Evolutionary conservation across 148 eudicot species (phyloP).

Genomic region (Beta vulgaris): DNA sequence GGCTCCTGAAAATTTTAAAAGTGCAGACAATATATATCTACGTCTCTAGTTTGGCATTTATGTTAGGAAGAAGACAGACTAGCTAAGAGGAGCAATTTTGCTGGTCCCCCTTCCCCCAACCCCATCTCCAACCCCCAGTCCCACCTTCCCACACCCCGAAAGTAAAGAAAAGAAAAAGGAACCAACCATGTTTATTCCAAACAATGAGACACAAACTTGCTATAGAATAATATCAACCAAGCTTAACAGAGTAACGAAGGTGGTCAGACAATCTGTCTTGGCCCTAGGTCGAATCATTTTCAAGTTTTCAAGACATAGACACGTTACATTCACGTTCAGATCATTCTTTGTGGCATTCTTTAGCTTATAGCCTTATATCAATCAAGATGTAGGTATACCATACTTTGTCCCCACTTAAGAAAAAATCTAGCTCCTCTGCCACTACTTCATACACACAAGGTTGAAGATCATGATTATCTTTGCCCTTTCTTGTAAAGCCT

Average conservation of each 20-base stretch:
- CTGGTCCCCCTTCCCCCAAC: conserved; percentile 3
- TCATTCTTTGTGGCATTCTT: not conserved
- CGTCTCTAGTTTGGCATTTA: not conserved
- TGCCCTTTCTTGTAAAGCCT: not conserved
- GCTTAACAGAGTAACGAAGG: not conserved
- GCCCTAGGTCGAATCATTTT: not conserved
- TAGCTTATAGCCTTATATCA: not conserved
- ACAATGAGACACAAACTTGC: conserved; percentile 1
- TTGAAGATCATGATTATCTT: not conserved
- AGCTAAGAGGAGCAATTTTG: not conserved
- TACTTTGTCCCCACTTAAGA: not conserved
- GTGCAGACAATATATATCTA: not conserved
- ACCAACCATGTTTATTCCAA: not conserved
- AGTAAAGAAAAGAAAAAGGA: not conserved
- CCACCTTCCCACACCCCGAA: too few relatives aligned
- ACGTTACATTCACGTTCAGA: not conserved
- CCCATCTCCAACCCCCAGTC: too few relatives aligned
- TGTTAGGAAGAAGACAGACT: conserved; percentile 3
- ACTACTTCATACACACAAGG: conserved; percentile 1
- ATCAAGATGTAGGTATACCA: not conserved
- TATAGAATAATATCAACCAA: not conserved
- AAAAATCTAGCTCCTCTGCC: not conserved
- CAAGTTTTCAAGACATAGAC: not conserved
- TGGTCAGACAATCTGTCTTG: not conserved
- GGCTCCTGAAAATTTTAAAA: not conserved